Conservation (phyloP, 1,284 basidiomycete species). For the Pterulicium gracile region DNA sequence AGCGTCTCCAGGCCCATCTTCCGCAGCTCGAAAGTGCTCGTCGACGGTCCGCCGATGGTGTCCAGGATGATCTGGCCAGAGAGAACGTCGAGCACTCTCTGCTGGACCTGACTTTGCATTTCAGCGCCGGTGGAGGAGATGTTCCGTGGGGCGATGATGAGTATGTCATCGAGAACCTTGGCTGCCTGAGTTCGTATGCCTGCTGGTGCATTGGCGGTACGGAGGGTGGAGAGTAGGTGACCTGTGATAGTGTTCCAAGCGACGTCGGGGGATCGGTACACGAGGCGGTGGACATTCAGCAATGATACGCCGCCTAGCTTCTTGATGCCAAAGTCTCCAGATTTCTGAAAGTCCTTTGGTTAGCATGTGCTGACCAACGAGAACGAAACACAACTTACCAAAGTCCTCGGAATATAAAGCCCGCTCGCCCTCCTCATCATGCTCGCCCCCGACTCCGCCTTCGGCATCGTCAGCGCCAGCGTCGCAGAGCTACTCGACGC, state of each 20-base stretch:
- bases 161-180: constrained; percentile 73
- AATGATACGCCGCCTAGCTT: constrained; percentile 74
- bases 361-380: background rate
- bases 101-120: constrained; percentile 63
- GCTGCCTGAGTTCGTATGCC: constrained; percentile 82
- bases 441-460: constrained; percentile 25
- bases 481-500: constrained; percentile 29
- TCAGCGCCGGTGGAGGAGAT: constrained; percentile 44
- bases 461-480: constrained; percentile 30
- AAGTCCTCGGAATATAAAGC: constrained; percentile 66
- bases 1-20: constrained; percentile 83
- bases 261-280: constrained; percentile 67
- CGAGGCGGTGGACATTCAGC: constrained; percentile 79
- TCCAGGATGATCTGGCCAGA: constrained; percentile 68
- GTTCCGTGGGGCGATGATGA: constrained; percentile 63
- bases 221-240: constrained; percentile 70
- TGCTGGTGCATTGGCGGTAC: constrained; percentile 59
- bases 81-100: constrained; percentile 75
- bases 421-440: constrained; percentile 75
- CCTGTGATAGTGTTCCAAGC: constrained; percentile 78
- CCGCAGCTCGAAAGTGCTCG: constrained; percentile 58
- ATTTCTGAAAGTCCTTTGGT: constrained; percentile 32
- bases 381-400: constrained; percentile 39
- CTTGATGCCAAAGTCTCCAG: constrained; percentile 79
- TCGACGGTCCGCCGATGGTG: constrained; percentile 22